Evolutionary conservation across 805 yeast genomes (phyloP), one percentile per base, ranked within the genome.

Genomic region (Hemisphaericaspora nanyangensis): DNA sequence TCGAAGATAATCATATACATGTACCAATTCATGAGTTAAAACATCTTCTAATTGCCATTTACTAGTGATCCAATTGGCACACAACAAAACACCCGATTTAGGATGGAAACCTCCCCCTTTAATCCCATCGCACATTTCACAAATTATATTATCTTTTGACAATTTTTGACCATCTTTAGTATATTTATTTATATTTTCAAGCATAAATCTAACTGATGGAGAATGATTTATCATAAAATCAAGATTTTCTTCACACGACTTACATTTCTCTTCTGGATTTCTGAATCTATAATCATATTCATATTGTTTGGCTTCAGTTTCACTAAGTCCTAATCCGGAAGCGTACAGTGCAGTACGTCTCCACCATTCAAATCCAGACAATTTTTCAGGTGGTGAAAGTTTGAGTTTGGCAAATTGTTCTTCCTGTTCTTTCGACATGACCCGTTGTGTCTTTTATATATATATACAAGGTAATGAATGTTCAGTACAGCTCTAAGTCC

Each of bases 61-160:
- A 55, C 80, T 80, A 32, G 68, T 64, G 29, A 87, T 71, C 61
- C 89, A 73, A 60, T 93, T 90, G 45, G 90, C 88, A 61, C 99
- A 93, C 6, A 93, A 62, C 42, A 89, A 68, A 18, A 93, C 81
- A 2, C 99, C 99, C 31, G 78, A 58, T 28, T 87, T 85, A 0
- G 98, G 97, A 55, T 90, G 88, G 60, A 84, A 93, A 2, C 99
- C 99, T 32, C 98, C 99, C 28, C 88, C 82, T 42, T 68, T 68
- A 52, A 81, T 77, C 45, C 86, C 95, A 46, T 84, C 87, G 60
- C 99, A 93, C 7, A 75, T 74, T 38, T 80, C 93, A 59, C 99
- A 93, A 12, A 77, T 68, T 38, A 91, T 79, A 49, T 82, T 80
- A 19, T 58, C 51, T 12, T 65, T 60, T 39, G 63, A 59, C 29